phyloP scores from a whole-genome alignment of 1,139 yeast genomes.

The Kazachstania sp. region DNA sequence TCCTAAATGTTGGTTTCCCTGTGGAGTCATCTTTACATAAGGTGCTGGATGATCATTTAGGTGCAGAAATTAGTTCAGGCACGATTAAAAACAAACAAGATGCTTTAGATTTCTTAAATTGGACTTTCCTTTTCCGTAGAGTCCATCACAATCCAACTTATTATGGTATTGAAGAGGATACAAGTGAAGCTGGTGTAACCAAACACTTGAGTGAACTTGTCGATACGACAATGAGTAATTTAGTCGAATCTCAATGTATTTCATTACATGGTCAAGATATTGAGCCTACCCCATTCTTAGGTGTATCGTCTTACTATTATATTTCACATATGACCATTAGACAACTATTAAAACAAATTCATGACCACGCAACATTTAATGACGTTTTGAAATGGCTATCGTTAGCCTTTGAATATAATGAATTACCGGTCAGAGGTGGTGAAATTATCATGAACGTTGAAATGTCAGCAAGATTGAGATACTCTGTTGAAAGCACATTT shows the following conservation, averaged over 20 bases:
- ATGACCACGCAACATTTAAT: slow-evolving; percentile 46
- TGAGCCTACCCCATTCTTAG: slow-evolving; percentile 70
- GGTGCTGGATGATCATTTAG: slow-evolving; percentile 87
- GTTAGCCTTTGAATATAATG: slow-evolving; percentile 84
- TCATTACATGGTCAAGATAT: slow-evolving; percentile 39
- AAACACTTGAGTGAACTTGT: slow-evolving; percentile 63
- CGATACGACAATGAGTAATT: slow-evolving; percentile 58
- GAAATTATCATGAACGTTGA: slow-evolving; percentile 90
- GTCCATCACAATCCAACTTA: slow-evolving; percentile 94
- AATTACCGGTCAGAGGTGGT: slow-evolving; percentile 88
- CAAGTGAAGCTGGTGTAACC: slow-evolving; percentile 57
- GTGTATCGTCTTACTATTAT: slow-evolving; percentile 85
- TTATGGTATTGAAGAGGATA: slow-evolving; percentile 70
- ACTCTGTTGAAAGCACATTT: slow-evolving; percentile 44
- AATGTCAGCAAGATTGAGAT: slow-evolving; percentile 73
- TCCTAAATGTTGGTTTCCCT: slow-evolving; percentile 91
- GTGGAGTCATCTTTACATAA: slow-evolving; percentile 93
- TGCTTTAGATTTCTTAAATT: slow-evolving; percentile 85
- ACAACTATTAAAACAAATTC: slow-evolving; percentile 48
- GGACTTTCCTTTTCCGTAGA: slow-evolving; percentile 91
- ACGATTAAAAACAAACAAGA: slow-evolving; percentile 75
- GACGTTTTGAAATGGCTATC: slow-evolving; percentile 67
- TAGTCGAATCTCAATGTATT: slow-evolving; percentile 69
- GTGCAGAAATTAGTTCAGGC: slow-evolving; percentile 91
- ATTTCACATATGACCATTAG: slow-evolving; percentile 86